These are phyloP conservation scores for Balansia obtecta DNA, from an alignment of 2,329 filamentous ascomycete species.

Conservation along the genomic window DNA sequence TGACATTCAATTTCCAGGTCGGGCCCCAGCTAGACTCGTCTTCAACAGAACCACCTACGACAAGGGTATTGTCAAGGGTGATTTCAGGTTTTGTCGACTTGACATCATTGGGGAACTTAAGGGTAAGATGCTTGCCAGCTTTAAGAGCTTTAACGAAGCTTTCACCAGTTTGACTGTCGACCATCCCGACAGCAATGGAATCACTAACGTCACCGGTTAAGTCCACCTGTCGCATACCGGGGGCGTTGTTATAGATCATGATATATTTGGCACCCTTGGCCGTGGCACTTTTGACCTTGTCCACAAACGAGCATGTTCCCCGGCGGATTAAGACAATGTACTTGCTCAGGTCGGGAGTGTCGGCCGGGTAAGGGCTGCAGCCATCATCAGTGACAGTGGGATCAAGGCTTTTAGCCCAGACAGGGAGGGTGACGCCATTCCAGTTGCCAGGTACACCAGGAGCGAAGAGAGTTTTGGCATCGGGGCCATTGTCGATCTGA, in stretches of 20 bases:
- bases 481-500: constrained; percentile 21
- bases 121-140: constrained; percentile 29
- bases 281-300: constrained; percentile 40
- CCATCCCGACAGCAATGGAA: constrained; percentile 30
- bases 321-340: constrained; percentile 48
- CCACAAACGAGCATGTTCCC: constrained; percentile 42
- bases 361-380: constrained; percentile 37
- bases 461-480: constrained; percentile 23
- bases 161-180: constrained; percentile 27
- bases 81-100: no score
- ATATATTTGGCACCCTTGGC: constrained; percentile 46
- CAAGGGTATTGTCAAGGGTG: no score
- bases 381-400: constrained; percentile 33
- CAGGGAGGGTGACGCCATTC: constrained; percentile 31
- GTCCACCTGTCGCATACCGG: no score
- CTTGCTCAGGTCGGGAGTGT: constrained; percentile 43
- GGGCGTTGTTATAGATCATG: constrained; percentile 46
- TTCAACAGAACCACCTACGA: no score
- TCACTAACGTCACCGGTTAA: no score
- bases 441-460: no score
- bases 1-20: constrained; percentile 43
- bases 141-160: constrained; percentile 31
- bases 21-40: constrained; percentile 55
- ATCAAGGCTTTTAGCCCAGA: constrained; percentile 39
- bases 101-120: no score